phyloP scores from a whole-genome alignment of 2,329 filamentous ascomycete genomes.

The Xylariaceae sp. region DNA sequence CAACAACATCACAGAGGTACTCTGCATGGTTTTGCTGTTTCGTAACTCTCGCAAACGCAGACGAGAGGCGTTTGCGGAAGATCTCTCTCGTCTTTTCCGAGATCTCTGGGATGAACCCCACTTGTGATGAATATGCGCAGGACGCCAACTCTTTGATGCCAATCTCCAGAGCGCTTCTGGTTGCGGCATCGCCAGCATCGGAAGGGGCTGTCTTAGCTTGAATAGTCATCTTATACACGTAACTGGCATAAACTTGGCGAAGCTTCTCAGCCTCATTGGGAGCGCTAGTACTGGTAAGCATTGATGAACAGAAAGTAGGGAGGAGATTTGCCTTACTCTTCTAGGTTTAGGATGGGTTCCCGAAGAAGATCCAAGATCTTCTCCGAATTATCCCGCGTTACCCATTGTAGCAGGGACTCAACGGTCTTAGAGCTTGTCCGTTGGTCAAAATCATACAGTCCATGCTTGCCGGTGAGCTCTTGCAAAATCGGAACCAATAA shows the following conservation, averaged over 20 bases:
- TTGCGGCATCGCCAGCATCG: slow-evolving; percentile 26
- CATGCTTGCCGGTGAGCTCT: slow-evolving; percentile 65
- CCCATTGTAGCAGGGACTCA: slow-evolving; percentile 65
- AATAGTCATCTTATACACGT: slow-evolving; percentile 50
- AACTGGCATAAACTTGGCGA: slow-evolving; percentile 50
- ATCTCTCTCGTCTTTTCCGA: slow-evolving; percentile 52
- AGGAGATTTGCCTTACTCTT: slow-evolving; percentile 29
- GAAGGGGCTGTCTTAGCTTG: slow-evolving; percentile 32
- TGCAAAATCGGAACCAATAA: slow-evolving; percentile 59
- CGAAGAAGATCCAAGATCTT: slow-evolving; percentile 46
- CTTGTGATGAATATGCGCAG: slow-evolving; percentile 51
- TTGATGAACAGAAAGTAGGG: slow-evolving; percentile 21
- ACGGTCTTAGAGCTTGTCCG: slow-evolving; percentile 82
- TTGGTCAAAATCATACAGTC: slow-evolving; percentile 77
- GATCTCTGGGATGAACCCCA: slow-evolving; percentile 40
- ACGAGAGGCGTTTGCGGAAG: slow-evolving; percentile 54
- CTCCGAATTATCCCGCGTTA: slow-evolving; percentile 53
- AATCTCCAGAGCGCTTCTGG: slow-evolving; percentile 36
- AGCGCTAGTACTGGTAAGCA: slow-evolving; percentile 28
- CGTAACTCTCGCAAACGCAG: slow-evolving; percentile 55
- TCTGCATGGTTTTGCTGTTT: slow-evolving; percentile 50
- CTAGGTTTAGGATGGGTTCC: slow-evolving; percentile 37
- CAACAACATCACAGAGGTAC: slow-evolving; percentile 51
- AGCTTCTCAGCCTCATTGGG: slow-evolving; percentile 37
- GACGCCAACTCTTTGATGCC: slow-evolving; percentile 51